These are phyloP conservation scores for Wickerhamiella parazyma DNA, from an alignment of 805 yeast genomes.

Conservation along the genomic window DNA sequence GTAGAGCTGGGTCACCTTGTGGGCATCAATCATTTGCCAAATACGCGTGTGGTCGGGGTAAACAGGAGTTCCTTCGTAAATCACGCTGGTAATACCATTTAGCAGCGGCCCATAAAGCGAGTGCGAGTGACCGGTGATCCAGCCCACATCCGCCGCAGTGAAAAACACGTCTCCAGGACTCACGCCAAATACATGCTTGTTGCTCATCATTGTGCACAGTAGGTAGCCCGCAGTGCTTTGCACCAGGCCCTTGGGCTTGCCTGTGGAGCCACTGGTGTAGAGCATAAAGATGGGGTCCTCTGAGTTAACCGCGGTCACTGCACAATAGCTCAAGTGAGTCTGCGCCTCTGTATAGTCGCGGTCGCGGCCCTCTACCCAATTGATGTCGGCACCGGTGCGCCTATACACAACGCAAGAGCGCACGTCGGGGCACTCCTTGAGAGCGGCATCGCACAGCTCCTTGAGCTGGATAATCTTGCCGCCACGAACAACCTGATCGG, in stretches of 20 bases:
- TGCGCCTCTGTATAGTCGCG: slow-evolving; percentile 62
- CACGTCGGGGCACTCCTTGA: slow-evolving; percentile 51
- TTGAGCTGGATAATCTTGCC: slow-evolving; percentile 70
- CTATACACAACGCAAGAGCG: slow-evolving; percentile 56
- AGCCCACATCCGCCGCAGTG: slow-evolving; percentile 85
- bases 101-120: slow-evolving; percentile 70
- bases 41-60: slow-evolving; percentile 69
- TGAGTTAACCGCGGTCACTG: slow-evolving; percentile 64
- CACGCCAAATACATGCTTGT: slow-evolving; percentile 63
- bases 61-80: slow-evolving; percentile 80
- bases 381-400: slow-evolving; percentile 53
- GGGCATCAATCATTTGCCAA: slow-evolving; percentile 77
- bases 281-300: slow-evolving; percentile 72
- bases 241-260: slow-evolving; percentile 77
- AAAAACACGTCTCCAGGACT: slow-evolving; percentile 62
- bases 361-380: slow-evolving; percentile 45
- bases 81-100: slow-evolving; percentile 64
- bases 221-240: slow-evolving; percentile 73
- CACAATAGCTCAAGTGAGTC: slow-evolving; percentile 52
- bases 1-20: slow-evolving; percentile 81
- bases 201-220: slow-evolving; percentile 57
- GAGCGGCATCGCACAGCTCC: slow-evolving; percentile 71
- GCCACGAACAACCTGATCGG: slow-evolving; percentile 75
- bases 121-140: slow-evolving; percentile 84
- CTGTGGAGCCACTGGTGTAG: slow-evolving; percentile 80